These are phyloP conservation scores for Abrus pulchellus DNA, from an alignment of 306 rosid genomes.

Conservation along the genomic window DNA sequence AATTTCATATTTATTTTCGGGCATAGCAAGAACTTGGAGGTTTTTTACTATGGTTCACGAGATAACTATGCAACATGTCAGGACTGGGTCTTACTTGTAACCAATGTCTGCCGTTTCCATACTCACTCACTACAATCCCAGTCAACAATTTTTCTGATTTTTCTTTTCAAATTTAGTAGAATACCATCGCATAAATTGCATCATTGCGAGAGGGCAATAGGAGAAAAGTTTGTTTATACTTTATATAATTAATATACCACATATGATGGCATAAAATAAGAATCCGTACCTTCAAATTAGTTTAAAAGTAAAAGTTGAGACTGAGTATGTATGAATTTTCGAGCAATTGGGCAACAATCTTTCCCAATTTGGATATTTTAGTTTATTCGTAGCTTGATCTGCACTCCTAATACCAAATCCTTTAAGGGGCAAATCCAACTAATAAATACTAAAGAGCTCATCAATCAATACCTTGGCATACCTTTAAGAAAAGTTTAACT, in stretches of 20 bases:
- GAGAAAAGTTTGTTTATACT: background rate
- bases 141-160: background rate
- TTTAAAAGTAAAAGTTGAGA: constrained; percentile 8
- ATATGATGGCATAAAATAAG: constrained; percentile 20
- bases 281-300: background rate
- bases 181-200: background rate
- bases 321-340: background rate
- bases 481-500: constrained; percentile 47
- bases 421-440: constrained; percentile 42
- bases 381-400: constrained; percentile 57
- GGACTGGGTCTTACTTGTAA: background rate
- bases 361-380: constrained; percentile 16
- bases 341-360: background rate
- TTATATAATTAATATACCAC: background rate
- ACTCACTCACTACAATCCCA: background rate
- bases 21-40: background rate
- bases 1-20: constrained; percentile 2
- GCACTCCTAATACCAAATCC: constrained; percentile 50
- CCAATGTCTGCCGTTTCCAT: background rate
- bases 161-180: too few relatives aligned
- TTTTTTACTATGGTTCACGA: constrained; percentile 33
- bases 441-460: constrained; percentile 39
- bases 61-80: constrained; percentile 28
- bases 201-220: background rate
- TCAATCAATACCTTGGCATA: constrained; percentile 23